Evolutionary conservation across 768 basidiomycete genomes (phyloP).

Genomic region (Steccherinum ochraceum): DNA sequence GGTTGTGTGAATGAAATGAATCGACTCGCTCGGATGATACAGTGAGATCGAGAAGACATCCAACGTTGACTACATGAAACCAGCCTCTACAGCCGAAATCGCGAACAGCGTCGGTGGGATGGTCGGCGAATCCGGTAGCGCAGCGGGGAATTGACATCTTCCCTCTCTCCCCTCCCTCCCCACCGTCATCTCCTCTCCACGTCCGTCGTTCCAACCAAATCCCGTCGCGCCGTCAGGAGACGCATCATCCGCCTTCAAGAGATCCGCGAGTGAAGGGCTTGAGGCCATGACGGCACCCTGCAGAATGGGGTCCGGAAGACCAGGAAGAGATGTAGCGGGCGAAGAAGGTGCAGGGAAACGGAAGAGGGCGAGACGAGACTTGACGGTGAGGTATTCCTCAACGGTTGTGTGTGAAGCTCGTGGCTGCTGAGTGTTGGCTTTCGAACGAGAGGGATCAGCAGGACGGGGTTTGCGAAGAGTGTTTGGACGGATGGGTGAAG

Average conservation of each 20-base stretch:
- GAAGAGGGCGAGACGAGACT: constrained; percentile 1
- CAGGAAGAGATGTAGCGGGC: neutral
- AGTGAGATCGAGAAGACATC: neutral
- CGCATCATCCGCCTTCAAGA: neutral
- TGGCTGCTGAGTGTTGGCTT: neutral
- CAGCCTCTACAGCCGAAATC: too few relatives aligned
- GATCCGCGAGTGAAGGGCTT: neutral
- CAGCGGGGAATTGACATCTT: neutral
- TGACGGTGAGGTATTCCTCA: neutral
- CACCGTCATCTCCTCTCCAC: too few relatives aligned
- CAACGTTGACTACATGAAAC: too few relatives aligned
- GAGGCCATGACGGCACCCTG: neutral
- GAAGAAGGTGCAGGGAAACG: constrained; percentile 3
- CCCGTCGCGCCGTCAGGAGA: neutral
- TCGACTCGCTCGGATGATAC: neutral
- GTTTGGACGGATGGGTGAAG: neutral
- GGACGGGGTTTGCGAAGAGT: neutral
- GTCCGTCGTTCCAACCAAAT: too few relatives aligned
- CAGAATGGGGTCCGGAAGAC: neutral
- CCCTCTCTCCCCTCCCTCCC: too few relatives aligned
- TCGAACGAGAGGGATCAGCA: neutral
- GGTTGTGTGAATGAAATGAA: too few relatives aligned
- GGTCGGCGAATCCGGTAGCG: neutral
- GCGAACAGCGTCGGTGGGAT: neutral
- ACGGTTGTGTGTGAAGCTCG: too few relatives aligned